Conservation (phyloP, 768 basidiomycete genomes). For the Phanerochaete carnosa region DNA sequence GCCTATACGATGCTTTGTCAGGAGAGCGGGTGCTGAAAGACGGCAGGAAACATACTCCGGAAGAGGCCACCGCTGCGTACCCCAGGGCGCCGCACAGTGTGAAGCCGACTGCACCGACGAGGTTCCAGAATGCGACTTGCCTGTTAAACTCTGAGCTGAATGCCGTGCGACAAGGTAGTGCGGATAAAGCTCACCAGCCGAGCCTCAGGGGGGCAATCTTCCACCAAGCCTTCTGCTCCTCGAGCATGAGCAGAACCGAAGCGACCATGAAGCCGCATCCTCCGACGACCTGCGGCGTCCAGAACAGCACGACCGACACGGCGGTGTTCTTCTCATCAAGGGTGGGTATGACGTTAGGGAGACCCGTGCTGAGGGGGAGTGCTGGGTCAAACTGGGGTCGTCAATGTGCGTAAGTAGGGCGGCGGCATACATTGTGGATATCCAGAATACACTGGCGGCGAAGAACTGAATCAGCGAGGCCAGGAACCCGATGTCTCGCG, state of each 20-base stretch:
- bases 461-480: conserved; percentile 49
- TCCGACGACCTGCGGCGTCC: conserved; percentile 63
- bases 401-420: background rate
- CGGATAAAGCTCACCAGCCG: conserved; percentile 46
- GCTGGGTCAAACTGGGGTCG: background rate
- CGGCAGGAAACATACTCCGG: conserved; percentile 9
- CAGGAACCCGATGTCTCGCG: conserved; percentile 45
- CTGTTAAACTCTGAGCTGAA: background rate
- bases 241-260: conserved; percentile 46
- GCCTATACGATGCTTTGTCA: conserved; percentile 17
- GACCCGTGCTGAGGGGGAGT: conserved; percentile 28
- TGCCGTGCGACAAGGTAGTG: background rate
- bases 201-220: conserved; percentile 38
- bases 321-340: conserved; percentile 23
- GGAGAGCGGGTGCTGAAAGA: background rate
- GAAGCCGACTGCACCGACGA: conserved; percentile 57
- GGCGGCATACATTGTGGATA: conserved; percentile 26
- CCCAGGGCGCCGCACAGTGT: conserved; percentile 56
- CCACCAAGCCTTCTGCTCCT: conserved; percentile 56
- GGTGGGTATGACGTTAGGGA: conserved; percentile 39
- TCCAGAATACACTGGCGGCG: conserved; percentile 63
- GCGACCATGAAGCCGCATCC: conserved; percentile 57
- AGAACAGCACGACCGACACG: conserved; percentile 48
- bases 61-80: conserved; percentile 30
- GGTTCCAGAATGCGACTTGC: conserved; percentile 50